Conservation (phyloP, 805 yeast genomes). For the Suhomyces pyralidae region DNA sequence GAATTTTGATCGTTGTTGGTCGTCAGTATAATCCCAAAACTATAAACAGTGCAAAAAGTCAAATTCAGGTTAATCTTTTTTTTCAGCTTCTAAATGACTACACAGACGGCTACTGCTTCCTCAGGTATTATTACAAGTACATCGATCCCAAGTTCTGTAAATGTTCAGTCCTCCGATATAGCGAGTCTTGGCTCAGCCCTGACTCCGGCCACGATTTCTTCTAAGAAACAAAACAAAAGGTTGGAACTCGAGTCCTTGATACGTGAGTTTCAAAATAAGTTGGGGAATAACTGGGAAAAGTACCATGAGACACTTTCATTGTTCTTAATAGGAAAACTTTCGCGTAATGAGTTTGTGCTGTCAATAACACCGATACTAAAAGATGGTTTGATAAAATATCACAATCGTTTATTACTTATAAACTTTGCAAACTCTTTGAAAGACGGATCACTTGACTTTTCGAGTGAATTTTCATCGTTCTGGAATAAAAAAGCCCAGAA, state of each 20-base stretch:
- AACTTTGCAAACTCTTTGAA: conserved; percentile 81
- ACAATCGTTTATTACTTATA: conserved; percentile 78
- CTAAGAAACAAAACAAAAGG: conserved; percentile 17
- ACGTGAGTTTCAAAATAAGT: conserved; percentile 62
- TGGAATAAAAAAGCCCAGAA: conserved; percentile 51
- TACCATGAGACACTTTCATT: conserved; percentile 77
- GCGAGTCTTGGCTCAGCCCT: conserved; percentile 1
- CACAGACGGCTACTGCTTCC: background rate
- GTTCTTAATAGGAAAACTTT: conserved; percentile 75
- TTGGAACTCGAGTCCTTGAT: conserved; percentile 49
- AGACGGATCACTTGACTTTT: conserved; percentile 63
- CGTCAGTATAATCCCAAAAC: background rate
- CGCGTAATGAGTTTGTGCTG: conserved; percentile 67
- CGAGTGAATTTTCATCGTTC: conserved; percentile 40
- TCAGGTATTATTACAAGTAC: background rate
- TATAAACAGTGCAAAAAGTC: background rate
- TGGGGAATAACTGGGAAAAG: conserved; percentile 82
- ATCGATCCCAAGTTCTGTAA: background rate
- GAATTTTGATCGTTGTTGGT: background rate
- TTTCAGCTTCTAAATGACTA: background rate
- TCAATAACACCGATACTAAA: conserved; percentile 56
- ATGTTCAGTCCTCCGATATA: background rate
- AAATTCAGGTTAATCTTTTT: background rate
- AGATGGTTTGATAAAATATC: conserved; percentile 55
- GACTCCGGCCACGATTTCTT: background rate